Evolutionary conservation across 2,329 filamentous ascomycete species (phyloP), one percentile per base, ranked within the genome.

Genomic region (Ceratocystis smalleyi): DNA sequence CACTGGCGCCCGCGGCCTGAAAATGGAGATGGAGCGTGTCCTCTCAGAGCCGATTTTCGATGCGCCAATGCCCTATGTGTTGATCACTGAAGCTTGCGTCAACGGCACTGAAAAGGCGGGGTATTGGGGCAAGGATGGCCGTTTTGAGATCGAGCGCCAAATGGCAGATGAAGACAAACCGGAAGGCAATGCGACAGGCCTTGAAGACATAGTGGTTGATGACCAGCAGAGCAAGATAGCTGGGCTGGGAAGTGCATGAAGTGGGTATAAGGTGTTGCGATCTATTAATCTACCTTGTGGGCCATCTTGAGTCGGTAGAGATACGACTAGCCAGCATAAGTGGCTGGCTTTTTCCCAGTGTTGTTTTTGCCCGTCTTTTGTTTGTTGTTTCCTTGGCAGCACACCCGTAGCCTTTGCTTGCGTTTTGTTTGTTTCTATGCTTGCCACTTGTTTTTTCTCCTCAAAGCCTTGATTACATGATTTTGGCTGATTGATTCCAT

Each of bases 41-140:
- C 77, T 92, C 10, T 85, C 84, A 2, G 88, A 91, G 73, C 84
- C 88, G 40, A 91, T 91, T 82, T 92, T 89, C 71, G 86, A 91
- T 70, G 85, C 86, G 0, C 89, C 89, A 3, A 85, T 86, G 68
- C 83, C 87, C 24, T 89, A 87, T 69, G 86, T 90, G 1, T 78
- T 91, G 7, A 82, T 91, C 51, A 89, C 86, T 0, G 85, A 90
- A 71, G 80, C 77, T 1, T 86, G 86, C 40, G 86, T 88, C 1
- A 77, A 77, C 22, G 83, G 86, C 12, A 77, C 78, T 27, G 84
- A 84, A 69, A 83, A 80, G 73, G 77, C 78, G 1, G 74, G 74
- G 0, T 85, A 84, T 68, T 86, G 83, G 82, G 86, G 85, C 1
- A 85, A 88, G 67, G 87, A 88, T 15, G 82, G 88, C 1, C 77